These are phyloP conservation scores for Jatropha podagrica DNA, from an alignment of 441 rosid genomes.

Conservation along the genomic window DNA sequence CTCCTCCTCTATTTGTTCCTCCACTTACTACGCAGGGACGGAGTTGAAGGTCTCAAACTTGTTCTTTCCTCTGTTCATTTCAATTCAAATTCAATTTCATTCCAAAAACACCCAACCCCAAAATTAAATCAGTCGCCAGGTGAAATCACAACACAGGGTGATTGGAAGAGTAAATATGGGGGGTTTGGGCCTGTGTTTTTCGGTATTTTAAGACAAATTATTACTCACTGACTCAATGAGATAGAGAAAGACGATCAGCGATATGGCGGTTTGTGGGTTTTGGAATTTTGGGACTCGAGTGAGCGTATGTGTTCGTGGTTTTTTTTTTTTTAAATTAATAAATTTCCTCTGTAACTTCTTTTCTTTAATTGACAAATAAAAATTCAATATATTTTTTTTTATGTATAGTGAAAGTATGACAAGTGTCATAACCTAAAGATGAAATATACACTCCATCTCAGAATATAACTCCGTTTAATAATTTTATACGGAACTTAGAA, in stretches of 20 bases:
- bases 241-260: slow-evolving; percentile 17
- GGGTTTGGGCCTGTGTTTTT: slow-evolving; percentile 7
- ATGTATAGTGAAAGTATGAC: too few species aligned
- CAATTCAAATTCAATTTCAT: slow-evolving; percentile 30
- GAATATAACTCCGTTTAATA: too few species aligned
- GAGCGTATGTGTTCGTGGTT: not conserved
- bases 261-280: slow-evolving; percentile 20
- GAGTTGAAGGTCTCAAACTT: slow-evolving; percentile 39
- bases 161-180: not conserved
- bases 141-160: not conserved
- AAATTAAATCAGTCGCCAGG: not conserved
- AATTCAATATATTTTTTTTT: too few species aligned
- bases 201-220: slow-evolving; percentile 3
- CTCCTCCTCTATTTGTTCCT: slow-evolving; percentile 2
- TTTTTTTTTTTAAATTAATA: too few species aligned
- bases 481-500: too few species aligned
- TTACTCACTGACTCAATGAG: slow-evolving; percentile 2
- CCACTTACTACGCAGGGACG: slow-evolving; percentile 35
- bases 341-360: too few species aligned
- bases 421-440: too few species aligned
- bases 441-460: too few species aligned
- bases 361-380: not conserved
- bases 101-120: not conserved
- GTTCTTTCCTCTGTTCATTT: slow-evolving; percentile 14
- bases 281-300: slow-evolving; percentile 10